phyloP scores from a whole-genome alignment of 129 eudicot species.

The Pseudognaphalium luteoalbum region DNA sequence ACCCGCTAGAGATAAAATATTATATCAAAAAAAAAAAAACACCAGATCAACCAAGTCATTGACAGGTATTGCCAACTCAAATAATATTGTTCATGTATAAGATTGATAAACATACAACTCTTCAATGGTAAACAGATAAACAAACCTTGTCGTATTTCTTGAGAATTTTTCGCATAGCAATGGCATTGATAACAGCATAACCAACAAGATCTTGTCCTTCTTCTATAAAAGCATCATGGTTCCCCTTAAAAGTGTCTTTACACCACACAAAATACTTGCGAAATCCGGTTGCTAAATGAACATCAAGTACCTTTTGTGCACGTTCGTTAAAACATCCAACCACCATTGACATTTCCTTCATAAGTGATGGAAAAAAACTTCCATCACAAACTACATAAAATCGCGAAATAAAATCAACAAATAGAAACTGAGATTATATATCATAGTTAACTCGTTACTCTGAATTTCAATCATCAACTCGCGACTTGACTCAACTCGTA shows the following conservation, averaged over 20 bases:
- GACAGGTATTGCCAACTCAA: too few relatives aligned
- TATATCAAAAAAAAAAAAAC: too few relatives aligned
- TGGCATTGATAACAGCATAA: constrained; percentile 82
- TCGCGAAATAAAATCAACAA: background rate
- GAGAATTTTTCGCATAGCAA: constrained; percentile 89
- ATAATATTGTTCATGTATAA: too few relatives aligned
- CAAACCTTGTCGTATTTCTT: constrained; percentile 95
- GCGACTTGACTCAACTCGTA: too few relatives aligned
- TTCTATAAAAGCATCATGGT: constrained; percentile 58
- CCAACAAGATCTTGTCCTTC: constrained; percentile 86
- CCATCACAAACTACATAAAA: constrained; percentile 80
- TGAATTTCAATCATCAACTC: too few relatives aligned
- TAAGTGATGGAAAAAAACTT: constrained; percentile 85
- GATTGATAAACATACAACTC: background rate
- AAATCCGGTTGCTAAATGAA: constrained; percentile 85
- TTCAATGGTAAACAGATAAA: background rate
- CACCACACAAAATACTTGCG: constrained; percentile 67
- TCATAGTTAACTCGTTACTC: too few relatives aligned
- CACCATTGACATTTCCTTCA: constrained; percentile 79
- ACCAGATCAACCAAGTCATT: too few relatives aligned
- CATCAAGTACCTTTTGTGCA: constrained; percentile 77
- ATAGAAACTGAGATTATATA: too few relatives aligned
- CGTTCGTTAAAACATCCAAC: constrained; percentile 84
- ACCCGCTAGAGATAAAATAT: too few relatives aligned
- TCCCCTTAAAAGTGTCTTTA: constrained; percentile 55